phyloP scores from a whole-genome alignment of 768 basidiomycete species.

The Leccinum arenicola region DNA sequence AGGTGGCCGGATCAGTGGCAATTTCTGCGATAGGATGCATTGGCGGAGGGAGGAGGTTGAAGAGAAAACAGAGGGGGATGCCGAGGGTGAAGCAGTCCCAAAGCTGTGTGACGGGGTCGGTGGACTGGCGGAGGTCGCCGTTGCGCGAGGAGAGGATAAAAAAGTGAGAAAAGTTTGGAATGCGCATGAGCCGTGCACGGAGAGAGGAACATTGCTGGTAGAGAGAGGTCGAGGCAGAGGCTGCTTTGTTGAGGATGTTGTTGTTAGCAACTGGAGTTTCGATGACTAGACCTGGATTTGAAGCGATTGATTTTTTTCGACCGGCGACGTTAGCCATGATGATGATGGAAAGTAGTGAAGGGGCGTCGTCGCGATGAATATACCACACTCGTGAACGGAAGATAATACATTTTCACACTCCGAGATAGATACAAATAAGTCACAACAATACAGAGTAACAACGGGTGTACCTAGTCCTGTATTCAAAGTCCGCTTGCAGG shows the following conservation, averaged over 20 bases:
- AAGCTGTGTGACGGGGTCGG: conserved; percentile 91
- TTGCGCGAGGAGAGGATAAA: conserved; percentile 57
- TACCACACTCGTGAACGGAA: conserved; percentile 3
- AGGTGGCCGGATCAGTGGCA: conserved; percentile 61
- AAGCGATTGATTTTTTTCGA: conserved; percentile 79
- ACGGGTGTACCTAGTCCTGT: no score
- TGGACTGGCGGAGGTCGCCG: conserved; percentile 67
- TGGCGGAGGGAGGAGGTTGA: conserved; percentile 76
- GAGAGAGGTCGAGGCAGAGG: conserved; percentile 83
- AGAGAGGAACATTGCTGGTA: conserved; percentile 89
- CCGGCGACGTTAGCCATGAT: conserved; percentile 58
- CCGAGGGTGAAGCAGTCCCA: conserved; percentile 95
- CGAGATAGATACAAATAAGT: conserved; percentile 31
- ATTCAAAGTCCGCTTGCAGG: conserved; percentile 27
- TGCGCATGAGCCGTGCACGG: conserved; percentile 72
- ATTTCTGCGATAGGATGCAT: conserved; percentile 47
- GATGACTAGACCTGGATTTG: conserved; percentile 61
- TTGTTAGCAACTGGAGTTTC: conserved; percentile 76
- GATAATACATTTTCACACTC: conserved; percentile 34
- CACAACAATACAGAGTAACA: conserved; percentile 1
- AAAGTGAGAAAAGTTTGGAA: conserved; percentile 69
- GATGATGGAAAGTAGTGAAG: conserved; percentile 23
- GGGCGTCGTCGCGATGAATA: no score
- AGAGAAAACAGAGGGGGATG: conserved; percentile 91
- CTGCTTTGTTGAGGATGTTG: conserved; percentile 88